Evolutionary conservation across 202 grass and related monocot species (phyloP).

Genomic region (Carex arenaria): DNA sequence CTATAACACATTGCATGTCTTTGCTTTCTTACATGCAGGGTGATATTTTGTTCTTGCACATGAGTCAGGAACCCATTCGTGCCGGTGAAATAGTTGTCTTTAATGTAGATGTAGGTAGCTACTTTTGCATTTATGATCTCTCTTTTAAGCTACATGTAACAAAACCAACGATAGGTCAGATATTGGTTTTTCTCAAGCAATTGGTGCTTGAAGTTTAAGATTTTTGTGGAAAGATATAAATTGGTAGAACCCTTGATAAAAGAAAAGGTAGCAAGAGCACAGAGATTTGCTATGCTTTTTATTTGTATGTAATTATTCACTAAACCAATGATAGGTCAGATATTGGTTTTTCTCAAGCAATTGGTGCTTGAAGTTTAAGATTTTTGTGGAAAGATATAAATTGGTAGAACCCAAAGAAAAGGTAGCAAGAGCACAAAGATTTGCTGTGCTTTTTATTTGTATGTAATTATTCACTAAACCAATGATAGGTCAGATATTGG

Average conservation of each 20-base stretch:
- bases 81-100: constrained; percentile 93
- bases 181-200: not conserved
- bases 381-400: too few species aligned
- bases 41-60: constrained; percentile 75
- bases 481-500: too few species aligned
- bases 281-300: not conserved
- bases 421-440: not conserved
- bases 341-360: too few species aligned
- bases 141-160: constrained; percentile 1
- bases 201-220: not conserved
- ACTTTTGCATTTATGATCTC: not conserved
- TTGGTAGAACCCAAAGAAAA: not conserved
- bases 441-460: not conserved
- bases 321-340: not conserved
- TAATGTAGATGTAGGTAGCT: constrained; percentile 69
- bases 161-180: not conserved
- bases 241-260: too few species aligned
- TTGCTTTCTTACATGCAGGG: constrained; percentile 36
- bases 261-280: not conserved
- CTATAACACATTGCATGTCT: constrained; percentile 9
- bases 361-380: too few species aligned
- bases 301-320: not conserved
- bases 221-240: too few species aligned
- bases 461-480: not conserved
- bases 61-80: constrained; percentile 62